Evolutionary conservation across 441 rosid species (phyloP).

Genomic region (Pelargonium fulgidum): DNA sequence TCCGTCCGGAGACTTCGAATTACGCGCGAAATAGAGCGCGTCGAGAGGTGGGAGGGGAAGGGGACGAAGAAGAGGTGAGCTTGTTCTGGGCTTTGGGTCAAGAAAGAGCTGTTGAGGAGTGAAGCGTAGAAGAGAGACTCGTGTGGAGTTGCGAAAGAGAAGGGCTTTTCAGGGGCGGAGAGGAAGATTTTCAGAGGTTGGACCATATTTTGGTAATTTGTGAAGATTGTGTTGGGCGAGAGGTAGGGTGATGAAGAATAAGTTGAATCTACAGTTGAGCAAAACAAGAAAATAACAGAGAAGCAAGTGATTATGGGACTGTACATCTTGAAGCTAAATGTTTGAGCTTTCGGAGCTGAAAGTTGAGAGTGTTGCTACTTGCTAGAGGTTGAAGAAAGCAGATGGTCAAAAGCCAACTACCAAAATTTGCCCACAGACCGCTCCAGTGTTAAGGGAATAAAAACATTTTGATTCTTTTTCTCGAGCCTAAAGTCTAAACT

Average conservation of each 20-base stretch:
- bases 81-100: constrained; percentile 35
- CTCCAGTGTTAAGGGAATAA: too few relatives aligned
- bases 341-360: neutral
- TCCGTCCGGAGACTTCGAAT: constrained; percentile 26
- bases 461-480: too few relatives aligned
- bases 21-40: constrained; percentile 30
- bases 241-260: constrained; percentile 26
- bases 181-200: constrained; percentile 35
- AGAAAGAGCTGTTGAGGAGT: constrained; percentile 33
- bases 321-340: neutral
- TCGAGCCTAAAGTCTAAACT: too few relatives aligned
- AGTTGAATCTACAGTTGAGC: constrained; percentile 12
- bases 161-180: constrained; percentile 27
- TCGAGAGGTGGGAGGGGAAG: constrained; percentile 28
- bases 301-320: neutral
- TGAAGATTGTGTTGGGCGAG: constrained; percentile 32
- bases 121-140: constrained; percentile 41
- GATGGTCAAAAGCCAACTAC: too few relatives aligned
- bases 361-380: too few relatives aligned
- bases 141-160: constrained; percentile 25
- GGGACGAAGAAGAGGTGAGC: constrained; percentile 59
- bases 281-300: constrained; percentile 2
- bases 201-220: constrained; percentile 37
- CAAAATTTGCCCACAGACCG: too few relatives aligned
- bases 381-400: too few relatives aligned